A percentile compares a stretch with the other conserved stretches of the same genome.
phyloP scores from a whole-genome alignment of 176 grass and related monocot species.

The Oryza nivara region DNA sequence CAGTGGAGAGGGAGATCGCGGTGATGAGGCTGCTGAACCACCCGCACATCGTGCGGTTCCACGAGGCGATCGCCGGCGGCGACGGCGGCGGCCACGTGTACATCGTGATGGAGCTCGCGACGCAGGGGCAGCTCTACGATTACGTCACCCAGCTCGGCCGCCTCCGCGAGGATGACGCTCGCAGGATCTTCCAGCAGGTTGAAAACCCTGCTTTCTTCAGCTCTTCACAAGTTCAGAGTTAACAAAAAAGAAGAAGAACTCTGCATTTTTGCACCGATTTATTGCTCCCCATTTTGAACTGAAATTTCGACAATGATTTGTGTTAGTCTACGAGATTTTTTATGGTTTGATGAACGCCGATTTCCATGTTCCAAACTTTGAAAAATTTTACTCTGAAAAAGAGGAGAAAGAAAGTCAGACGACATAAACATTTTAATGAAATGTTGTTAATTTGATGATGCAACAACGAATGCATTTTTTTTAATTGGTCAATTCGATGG shows the following conservation, averaged over 20 bases:
- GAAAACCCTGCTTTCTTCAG: not conserved
- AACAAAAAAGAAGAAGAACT: no score
- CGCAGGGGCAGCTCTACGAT: conserved; percentile 53
- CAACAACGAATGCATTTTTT: not conserved
- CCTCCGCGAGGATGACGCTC: conserved; percentile 59
- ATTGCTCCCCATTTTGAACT: not conserved
- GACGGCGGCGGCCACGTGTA: conserved; percentile 41
- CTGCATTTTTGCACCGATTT: no score
- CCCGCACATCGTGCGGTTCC: conserved; percentile 56
- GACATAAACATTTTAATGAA: no score
- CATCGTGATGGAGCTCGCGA: conserved; percentile 61
- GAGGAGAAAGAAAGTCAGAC: no score
- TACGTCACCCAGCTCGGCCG: conserved; percentile 47
- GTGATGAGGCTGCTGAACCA: conserved; percentile 58
- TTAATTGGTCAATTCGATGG: not conserved
- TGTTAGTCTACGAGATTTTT: not conserved
- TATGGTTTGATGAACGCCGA: not conserved
- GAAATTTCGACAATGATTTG: not conserved
- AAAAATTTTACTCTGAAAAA: not conserved
- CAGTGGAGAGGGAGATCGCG: conserved; percentile 54
- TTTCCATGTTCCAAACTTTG: not conserved
- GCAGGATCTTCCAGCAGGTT: conserved; percentile 43
- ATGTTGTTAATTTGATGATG: not conserved
- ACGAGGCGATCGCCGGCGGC: conserved; percentile 48
- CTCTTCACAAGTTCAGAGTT: not conserved